Evolutionary conservation across 805 yeast species (phyloP).

Genomic region (Cyberlindnera bimundalis): DNA sequence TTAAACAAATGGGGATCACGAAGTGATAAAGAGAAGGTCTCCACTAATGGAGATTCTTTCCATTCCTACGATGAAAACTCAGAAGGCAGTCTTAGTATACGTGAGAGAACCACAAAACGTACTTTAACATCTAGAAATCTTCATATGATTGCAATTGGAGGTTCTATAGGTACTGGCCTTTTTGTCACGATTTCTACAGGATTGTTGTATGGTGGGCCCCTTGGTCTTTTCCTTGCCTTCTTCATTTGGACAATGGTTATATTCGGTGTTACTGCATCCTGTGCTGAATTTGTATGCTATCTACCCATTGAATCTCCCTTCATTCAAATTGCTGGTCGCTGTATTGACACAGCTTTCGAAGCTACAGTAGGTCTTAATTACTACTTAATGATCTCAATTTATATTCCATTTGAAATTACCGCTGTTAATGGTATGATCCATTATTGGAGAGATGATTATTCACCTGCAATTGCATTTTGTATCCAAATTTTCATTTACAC

Average conservation of each 20-base stretch:
- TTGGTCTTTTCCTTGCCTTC: conserved; percentile 52
- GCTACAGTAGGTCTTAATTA: conserved; percentile 68
- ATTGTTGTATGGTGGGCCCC: conserved; percentile 54
- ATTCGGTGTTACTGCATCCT: conserved; percentile 50
- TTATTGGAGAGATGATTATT: conserved; percentile 73
- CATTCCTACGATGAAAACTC: neutral
- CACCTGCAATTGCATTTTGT: conserved; percentile 65
- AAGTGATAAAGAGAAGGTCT: neutral
- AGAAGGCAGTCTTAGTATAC: neutral
- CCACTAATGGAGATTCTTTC: neutral
- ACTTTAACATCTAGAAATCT: conserved; percentile 48
- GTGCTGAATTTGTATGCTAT: conserved; percentile 63
- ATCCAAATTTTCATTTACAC: conserved; percentile 65
- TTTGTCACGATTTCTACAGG: conserved; percentile 57
- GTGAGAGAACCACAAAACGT: conserved; percentile 25
- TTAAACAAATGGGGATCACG: neutral
- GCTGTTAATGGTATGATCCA: conserved; percentile 61
- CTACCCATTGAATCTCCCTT: conserved; percentile 63
- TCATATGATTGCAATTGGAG: conserved; percentile 65
- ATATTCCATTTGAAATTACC: conserved; percentile 61
- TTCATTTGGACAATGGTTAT: conserved; percentile 63
- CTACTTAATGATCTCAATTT: conserved; percentile 51
- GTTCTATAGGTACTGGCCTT: conserved; percentile 64
- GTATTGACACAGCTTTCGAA: conserved; percentile 63
- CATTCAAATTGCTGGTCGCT: conserved; percentile 59